Evolutionary conservation across 169 alveolate species (phyloP).

Genomic region (Toxoplasma gondii): DNA sequence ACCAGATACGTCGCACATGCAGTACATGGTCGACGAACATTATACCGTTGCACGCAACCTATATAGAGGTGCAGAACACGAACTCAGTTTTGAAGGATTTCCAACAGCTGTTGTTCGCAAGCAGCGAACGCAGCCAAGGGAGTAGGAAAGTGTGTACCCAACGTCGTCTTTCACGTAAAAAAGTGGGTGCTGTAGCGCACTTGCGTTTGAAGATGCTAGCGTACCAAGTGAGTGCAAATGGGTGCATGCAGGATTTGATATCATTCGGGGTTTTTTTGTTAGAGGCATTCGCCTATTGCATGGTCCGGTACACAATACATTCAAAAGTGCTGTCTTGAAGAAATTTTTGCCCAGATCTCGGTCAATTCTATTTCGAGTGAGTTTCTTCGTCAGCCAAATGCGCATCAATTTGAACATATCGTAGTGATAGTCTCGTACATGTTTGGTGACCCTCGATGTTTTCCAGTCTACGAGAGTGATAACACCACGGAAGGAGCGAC

Average conservation of each 20-base stretch:
- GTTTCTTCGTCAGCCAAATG: too few species aligned
- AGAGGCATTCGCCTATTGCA: too few species aligned
- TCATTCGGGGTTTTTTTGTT: too few species aligned
- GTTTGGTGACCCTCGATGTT: too few species aligned
- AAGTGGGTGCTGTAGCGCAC: neutral
- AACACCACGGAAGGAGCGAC: too few species aligned
- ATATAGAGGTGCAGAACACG: neutral
- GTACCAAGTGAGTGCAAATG: neutral
- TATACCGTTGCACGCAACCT: neutral
- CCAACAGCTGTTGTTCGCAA: neutral
- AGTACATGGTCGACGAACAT: conserved; percentile 28
- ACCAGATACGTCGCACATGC: conserved; percentile 30
- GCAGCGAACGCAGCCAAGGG: neutral
- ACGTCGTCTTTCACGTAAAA: neutral
- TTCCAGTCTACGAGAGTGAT: too few species aligned
- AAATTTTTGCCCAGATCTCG: too few species aligned
- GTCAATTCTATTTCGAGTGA: too few species aligned
- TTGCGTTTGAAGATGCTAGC: neutral
- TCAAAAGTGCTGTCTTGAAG: too few species aligned
- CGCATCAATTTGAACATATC: too few species aligned
- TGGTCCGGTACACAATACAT: too few species aligned
- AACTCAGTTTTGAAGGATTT: neutral
- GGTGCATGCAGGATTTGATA: neutral
- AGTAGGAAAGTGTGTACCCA: neutral
- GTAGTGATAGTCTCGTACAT: too few species aligned